Evolutionary conservation across 2,329 filamentous ascomycete genomes (phyloP).

Genomic region (Venturia oleaginea): DNA sequence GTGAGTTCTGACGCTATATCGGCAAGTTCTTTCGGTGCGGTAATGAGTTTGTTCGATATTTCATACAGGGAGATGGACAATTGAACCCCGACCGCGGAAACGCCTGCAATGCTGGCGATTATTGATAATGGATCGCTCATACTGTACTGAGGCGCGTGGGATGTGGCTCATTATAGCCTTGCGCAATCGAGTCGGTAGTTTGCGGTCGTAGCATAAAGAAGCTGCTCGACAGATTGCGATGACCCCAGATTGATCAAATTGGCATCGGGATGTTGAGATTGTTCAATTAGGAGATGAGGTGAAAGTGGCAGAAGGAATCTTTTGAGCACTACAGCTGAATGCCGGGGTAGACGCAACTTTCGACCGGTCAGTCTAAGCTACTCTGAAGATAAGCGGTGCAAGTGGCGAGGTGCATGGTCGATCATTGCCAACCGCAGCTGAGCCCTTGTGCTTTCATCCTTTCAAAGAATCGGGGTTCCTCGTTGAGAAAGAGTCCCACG

Average conservation of each 20-base stretch:
- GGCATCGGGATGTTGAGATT: not conserved
- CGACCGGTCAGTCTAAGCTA: not conserved
- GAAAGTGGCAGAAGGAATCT: not conserved
- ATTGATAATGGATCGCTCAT: slow-evolving; percentile 8
- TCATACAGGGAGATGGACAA: slow-evolving; percentile 8
- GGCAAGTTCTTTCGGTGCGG: slow-evolving; percentile 8
- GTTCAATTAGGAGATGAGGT: not conserved
- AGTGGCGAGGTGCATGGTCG: not conserved
- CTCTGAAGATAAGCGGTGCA: not conserved
- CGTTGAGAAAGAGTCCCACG: not conserved
- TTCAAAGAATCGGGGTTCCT: too few species aligned
- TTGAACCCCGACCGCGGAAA: not conserved
- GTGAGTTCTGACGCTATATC: slow-evolving; percentile 7
- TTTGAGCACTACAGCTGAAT: not conserved
- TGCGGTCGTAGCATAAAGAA: not conserved
- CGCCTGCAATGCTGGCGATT: slow-evolving; percentile 5
- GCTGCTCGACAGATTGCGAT: not conserved
- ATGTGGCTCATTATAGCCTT: not conserved
- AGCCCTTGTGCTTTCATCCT: too few species aligned
- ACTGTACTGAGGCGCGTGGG: not conserved
- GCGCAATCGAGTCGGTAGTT: not conserved
- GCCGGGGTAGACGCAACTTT: not conserved
- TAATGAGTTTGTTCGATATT: slow-evolving; percentile 9
- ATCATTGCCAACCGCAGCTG: not conserved
- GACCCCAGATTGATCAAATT: not conserved